A percentile compares a stretch with the other conserved stretches of the same genome.
phyloP scores from a whole-genome alignment of 2,329 filamentous ascomycete genomes.

The Nemania sp. region DNA sequence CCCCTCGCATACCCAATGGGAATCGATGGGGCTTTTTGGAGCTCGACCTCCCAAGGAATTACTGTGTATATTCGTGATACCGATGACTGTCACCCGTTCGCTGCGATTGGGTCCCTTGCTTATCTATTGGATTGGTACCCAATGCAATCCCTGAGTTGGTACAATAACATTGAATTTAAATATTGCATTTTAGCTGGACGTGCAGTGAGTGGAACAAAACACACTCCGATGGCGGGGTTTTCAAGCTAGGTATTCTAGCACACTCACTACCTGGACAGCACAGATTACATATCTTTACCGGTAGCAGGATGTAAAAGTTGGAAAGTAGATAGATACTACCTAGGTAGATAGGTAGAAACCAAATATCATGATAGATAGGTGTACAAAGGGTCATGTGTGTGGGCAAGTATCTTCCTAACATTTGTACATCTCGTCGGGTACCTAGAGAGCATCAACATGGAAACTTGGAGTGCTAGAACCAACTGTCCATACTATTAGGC shows the following conservation, averaged over 20 bases:
- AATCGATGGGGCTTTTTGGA: slow-evolving; percentile 9
- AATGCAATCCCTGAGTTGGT: slow-evolving; percentile 11
- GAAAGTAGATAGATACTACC: too few species aligned
- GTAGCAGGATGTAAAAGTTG: too few species aligned
- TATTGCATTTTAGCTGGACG: slow-evolving; percentile 1
- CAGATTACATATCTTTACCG: too few species aligned
- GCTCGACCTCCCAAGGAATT: slow-evolving; percentile 10
- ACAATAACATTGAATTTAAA: neutral
- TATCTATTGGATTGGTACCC: slow-evolving; percentile 37
- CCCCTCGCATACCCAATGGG: slow-evolving; percentile 9
- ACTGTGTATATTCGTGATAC: slow-evolving; percentile 29
- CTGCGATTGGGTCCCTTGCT: slow-evolving; percentile 26
- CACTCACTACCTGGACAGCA: too few species aligned
- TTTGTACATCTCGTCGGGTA: slow-evolving; percentile 2
- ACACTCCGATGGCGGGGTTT: neutral
- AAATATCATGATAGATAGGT: neutral
- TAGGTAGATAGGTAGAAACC: too few species aligned
- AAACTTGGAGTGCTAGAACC: neutral
- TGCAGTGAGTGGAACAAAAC: neutral
- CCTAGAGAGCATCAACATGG: neutral
- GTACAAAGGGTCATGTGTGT: neutral
- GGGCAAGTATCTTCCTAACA: neutral
- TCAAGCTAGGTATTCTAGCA: neutral
- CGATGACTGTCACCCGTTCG: slow-evolving; percentile 9
- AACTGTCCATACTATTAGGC: neutral